Conservation (phyloP, 2,329 filamentous ascomycete genomes). For the Gremmenia infestans region DNA sequence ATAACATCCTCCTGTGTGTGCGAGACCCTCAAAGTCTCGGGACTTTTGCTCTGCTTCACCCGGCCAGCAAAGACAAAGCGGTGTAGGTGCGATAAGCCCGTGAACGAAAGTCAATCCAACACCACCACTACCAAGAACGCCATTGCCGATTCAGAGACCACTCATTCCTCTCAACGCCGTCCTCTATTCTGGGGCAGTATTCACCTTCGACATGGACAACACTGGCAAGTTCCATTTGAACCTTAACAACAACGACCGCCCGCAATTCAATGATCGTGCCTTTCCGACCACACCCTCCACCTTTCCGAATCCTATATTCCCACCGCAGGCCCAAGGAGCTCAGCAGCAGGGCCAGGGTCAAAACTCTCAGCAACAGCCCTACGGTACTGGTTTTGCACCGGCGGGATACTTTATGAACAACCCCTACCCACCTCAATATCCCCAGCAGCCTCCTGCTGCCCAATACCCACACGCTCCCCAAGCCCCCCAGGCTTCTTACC, state of each 20-base stretch:
- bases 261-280: conserved; percentile 66
- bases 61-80: not conserved
- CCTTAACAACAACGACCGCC: conserved; percentile 39
- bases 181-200: not conserved
- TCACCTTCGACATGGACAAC: conserved; percentile 22
- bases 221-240: conserved; percentile 29
- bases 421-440: conserved; percentile 43
- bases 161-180: not conserved
- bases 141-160: not conserved
- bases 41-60: not conserved
- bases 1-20: not conserved
- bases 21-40: not conserved
- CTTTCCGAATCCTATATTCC: conserved; percentile 79
- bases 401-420: conserved; percentile 58
- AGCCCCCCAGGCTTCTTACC: conserved; percentile 42
- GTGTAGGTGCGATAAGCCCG: not conserved
- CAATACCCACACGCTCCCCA: conserved; percentile 54
- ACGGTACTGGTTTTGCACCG: conserved; percentile 39
- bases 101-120: not conserved
- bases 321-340: conserved; percentile 26
- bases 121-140: not conserved
- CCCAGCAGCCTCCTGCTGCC: conserved; percentile 35
- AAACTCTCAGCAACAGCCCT: conserved; percentile 37
- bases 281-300: conserved; percentile 91
- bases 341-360: conserved; percentile 33